phyloP scores from a whole-genome alignment of 192 early-diverging fungal genomes.

The Umbelopsis sp. region DNA sequence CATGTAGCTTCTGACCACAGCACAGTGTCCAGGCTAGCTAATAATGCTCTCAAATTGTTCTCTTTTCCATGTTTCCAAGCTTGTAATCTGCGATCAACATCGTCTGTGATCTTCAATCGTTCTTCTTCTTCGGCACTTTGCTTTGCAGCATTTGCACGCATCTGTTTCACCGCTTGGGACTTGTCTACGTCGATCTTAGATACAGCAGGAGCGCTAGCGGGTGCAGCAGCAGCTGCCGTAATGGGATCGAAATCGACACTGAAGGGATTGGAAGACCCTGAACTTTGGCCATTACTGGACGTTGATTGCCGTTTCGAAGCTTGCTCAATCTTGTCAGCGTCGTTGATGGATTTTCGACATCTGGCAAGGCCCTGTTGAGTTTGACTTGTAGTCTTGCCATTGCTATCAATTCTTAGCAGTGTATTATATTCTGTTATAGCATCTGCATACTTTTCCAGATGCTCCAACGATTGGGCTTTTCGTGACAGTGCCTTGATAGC shows the following conservation, averaged over 20 bases:
- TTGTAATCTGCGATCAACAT: conserved; percentile 73
- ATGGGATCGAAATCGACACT: conserved; percentile 18
- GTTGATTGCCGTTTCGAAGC: neutral
- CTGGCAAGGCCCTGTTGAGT: conserved; percentile 48
- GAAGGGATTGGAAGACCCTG: neutral
- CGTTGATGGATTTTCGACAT: conserved; percentile 49
- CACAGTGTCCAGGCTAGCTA: conserved; percentile 77
- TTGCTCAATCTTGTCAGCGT: neutral
- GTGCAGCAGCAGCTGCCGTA: neutral
- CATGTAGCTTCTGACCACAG: conserved; percentile 77
- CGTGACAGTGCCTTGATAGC: conserved; percentile 77
- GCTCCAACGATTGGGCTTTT: conserved; percentile 80
- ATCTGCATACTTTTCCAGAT: conserved; percentile 73
- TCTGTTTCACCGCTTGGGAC: conserved; percentile 65
- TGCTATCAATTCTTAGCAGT: conserved; percentile 42
- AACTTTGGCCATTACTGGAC: neutral
- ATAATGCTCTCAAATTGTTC: conserved; percentile 86
- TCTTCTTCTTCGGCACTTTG: conserved; percentile 76
- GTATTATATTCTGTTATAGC: conserved; percentile 66
- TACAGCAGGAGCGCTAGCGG: conserved; percentile 15
- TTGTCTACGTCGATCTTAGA: conserved; percentile 14
- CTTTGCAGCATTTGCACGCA: conserved; percentile 73
- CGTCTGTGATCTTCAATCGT: conserved; percentile 73
- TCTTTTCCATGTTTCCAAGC: conserved; percentile 88
- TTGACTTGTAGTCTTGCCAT: conserved; percentile 22